Conservation (phyloP, 2,329 filamentous ascomycete genomes). For the Juglanconis sp. region DNA sequence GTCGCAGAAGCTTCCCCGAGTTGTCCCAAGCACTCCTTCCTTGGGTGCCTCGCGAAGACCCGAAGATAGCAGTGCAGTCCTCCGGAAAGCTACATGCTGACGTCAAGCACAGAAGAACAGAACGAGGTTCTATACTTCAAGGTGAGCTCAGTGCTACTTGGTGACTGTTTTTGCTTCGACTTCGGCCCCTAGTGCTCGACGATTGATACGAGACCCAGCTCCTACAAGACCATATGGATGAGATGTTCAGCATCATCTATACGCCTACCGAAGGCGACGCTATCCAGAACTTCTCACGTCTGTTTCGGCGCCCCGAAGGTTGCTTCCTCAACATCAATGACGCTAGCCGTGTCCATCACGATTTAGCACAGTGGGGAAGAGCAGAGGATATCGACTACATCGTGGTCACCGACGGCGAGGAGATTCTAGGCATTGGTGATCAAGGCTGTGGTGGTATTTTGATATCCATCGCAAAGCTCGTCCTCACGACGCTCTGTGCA, state of each 20-base stretch:
- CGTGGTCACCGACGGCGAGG: slow-evolving; percentile 68
- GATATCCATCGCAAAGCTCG: slow-evolving; percentile 80
- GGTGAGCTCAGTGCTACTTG: slow-evolving; percentile 37
- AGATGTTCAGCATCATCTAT: slow-evolving; percentile 90
- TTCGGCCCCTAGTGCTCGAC: rapidly evolving
- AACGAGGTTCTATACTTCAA: slow-evolving; percentile 80
- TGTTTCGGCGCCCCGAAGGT: slow-evolving; percentile 77
- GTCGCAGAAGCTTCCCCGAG: too few relatives aligned
- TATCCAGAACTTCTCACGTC: slow-evolving; percentile 75
- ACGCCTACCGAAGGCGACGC: slow-evolving; percentile 88
- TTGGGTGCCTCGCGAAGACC: too few relatives aligned
- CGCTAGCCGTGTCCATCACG: slow-evolving; percentile 60
- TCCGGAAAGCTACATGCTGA: neutral
- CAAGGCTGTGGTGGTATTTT: slow-evolving; percentile 83
- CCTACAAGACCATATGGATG: slow-evolving; percentile 72
- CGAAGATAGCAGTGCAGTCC: too few relatives aligned
- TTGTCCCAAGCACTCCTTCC: too few relatives aligned
- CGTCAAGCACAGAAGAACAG: slow-evolving; percentile 56
- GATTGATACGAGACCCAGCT: slow-evolving; percentile 44
- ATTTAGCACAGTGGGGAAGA: slow-evolving; percentile 65
- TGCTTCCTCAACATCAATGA: slow-evolving; percentile 77
- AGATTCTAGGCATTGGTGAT: slow-evolving; percentile 86
- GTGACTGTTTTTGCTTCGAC: neutral
- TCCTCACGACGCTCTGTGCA: slow-evolving; percentile 80
- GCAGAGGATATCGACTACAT: slow-evolving; percentile 82